Conservation (phyloP, 169 alveolate genomes). For the Eimeria tenella region DNA sequence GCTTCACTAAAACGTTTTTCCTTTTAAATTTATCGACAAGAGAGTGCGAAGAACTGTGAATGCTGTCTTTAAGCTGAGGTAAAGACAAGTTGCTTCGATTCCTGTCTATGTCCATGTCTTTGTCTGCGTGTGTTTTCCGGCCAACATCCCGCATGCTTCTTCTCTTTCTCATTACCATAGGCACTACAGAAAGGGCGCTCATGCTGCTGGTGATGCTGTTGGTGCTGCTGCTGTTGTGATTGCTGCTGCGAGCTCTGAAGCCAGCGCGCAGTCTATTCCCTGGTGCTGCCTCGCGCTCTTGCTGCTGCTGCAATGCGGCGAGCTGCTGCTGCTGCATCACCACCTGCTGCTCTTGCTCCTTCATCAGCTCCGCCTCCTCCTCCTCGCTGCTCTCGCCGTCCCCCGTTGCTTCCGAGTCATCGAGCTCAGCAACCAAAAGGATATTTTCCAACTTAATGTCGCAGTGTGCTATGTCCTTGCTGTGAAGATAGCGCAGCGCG, state of each 20-base stretch:
- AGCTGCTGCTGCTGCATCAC: slow-evolving; percentile 66
- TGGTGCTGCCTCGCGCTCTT: background rate
- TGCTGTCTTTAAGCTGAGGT: background rate
- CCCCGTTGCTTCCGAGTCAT: slow-evolving; percentile 39
- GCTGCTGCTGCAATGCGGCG: slow-evolving; percentile 26
- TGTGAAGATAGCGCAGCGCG: slow-evolving; percentile 85
- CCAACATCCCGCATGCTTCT: background rate
- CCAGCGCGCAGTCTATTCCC: slow-evolving; percentile 18
- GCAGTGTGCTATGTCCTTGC: slow-evolving; percentile 83
- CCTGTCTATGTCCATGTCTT: background rate
- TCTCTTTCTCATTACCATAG: slow-evolving; percentile 58
- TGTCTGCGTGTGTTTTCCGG: background rate
- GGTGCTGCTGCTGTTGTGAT: slow-evolving; percentile 32
- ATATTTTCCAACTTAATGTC: slow-evolving; percentile 87
- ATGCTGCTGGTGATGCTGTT: slow-evolving; percentile 58
- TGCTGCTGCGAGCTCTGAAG: slow-evolving; percentile 15
- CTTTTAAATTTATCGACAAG: slow-evolving; percentile 3
- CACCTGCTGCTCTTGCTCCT: slow-evolving; percentile 41
- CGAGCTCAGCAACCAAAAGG: slow-evolving; percentile 78
- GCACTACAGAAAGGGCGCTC: slow-evolving; percentile 21
- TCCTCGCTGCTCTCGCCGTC: slow-evolving; percentile 43
- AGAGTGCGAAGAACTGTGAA: background rate
- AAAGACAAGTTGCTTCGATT: background rate
- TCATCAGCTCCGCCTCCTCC: slow-evolving; percentile 54
- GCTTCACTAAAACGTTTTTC: slow-evolving; percentile 7